phyloP scores from a whole-genome alignment of 371 early-diverging fungal genomes.

The Nematocida sp. region DNA sequence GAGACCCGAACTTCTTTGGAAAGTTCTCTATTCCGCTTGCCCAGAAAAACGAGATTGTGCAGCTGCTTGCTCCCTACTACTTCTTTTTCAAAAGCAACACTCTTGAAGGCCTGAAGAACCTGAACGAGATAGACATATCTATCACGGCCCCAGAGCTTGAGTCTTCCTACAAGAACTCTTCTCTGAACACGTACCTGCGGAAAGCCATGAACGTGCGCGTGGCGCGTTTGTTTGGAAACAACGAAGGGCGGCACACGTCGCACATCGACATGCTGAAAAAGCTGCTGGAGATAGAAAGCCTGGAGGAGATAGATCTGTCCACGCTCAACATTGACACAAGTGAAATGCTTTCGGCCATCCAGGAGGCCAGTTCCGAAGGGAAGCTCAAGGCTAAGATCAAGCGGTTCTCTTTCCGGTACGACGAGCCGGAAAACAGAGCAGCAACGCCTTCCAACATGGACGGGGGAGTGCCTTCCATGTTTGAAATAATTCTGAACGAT shows the following conservation, averaged over 20 bases:
- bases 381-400: background rate
- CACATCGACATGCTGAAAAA: conserved; percentile 41
- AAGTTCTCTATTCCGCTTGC: conserved; percentile 12
- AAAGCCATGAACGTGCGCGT: background rate
- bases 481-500: background rate
- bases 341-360: conserved; percentile 1
- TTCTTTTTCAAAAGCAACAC: conserved; percentile 13
- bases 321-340: background rate
- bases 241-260: background rate
- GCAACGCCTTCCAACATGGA: background rate
- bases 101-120: background rate
- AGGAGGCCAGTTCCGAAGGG: background rate
- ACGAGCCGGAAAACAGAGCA: background rate
- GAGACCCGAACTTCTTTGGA: conserved; percentile 34
- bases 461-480: background rate
- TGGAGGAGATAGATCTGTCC: conserved; percentile 13
- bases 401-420: conserved; percentile 23
- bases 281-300: conserved; percentile 4
- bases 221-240: conserved; percentile 17
- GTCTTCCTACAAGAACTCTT: background rate
- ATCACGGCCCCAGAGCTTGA: background rate
- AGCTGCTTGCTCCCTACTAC: conserved; percentile 1
- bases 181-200: background rate
- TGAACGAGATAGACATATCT: conserved; percentile 17
- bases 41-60: background rate